Conservation (phyloP, 768 basidiomycete genomes). For the Tephrocybe rancida region DNA sequence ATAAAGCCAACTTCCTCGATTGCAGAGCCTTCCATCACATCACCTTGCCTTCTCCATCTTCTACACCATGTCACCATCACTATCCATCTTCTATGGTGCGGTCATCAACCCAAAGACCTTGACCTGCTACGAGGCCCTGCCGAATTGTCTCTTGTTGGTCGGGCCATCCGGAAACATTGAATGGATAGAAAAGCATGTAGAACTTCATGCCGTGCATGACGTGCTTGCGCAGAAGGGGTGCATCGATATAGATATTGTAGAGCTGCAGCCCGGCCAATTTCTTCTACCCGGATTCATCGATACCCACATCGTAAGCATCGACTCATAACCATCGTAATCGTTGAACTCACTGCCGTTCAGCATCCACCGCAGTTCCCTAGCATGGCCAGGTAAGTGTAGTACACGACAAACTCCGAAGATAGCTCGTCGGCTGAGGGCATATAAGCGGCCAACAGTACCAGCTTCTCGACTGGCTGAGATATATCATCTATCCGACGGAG, state of each 20-base stretch:
- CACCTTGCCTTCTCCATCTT: not conserved
- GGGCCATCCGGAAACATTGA: slow-evolving; percentile 52
- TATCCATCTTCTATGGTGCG: slow-evolving; percentile 49
- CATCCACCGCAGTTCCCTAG: slow-evolving; percentile 85
- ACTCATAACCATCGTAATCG: not conserved
- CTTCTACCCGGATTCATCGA: slow-evolving; percentile 89
- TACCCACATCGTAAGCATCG: slow-evolving; percentile 78
- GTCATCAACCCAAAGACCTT: slow-evolving; percentile 55
- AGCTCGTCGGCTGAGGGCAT: not conserved
- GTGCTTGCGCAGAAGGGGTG: slow-evolving; percentile 54
- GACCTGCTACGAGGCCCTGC: slow-evolving; percentile 44
- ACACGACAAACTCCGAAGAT: not conserved
- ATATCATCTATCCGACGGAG: slow-evolving; percentile 90
- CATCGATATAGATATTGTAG: slow-evolving; percentile 41
- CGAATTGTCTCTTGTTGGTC: slow-evolving; percentile 59
- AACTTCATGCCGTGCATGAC: slow-evolving; percentile 45
- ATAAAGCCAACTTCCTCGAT: too few species aligned
- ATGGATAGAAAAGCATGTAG: slow-evolving; percentile 71
- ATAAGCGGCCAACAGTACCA: slow-evolving; percentile 81
- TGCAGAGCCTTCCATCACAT: too few species aligned
- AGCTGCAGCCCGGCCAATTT: slow-evolving; percentile 60
- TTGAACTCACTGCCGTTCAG: slow-evolving; percentile 31
- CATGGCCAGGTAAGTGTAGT: slow-evolving; percentile 62
- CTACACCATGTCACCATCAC: slow-evolving; percentile 5
- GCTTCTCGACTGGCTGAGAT: slow-evolving; percentile 85